phyloP scores from a whole-genome alignment of 305 asterid species.

The Withania somnifera region DNA sequence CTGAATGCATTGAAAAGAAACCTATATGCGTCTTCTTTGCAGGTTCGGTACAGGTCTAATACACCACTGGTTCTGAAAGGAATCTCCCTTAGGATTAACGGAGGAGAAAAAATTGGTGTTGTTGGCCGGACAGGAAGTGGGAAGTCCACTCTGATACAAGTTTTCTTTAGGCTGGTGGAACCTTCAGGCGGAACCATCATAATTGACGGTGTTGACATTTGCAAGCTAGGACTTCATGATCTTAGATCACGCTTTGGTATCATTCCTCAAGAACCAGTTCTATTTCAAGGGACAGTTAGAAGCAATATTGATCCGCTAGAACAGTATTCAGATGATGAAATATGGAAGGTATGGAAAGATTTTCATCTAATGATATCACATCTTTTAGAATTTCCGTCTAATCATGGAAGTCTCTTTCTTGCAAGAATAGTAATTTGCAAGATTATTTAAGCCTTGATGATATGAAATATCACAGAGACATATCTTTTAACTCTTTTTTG shows the following conservation, averaged over 20 bases:
- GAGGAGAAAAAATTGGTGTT: constrained; percentile 57
- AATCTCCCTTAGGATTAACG: constrained; percentile 35
- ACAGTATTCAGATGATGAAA: constrained; percentile 52
- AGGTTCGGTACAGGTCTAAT: constrained; percentile 58
- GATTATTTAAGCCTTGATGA: background rate
- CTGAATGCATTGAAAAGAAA: background rate
- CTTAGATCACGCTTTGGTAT: constrained; percentile 62
- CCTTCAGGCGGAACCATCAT: constrained; percentile 46
- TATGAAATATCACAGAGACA: background rate
- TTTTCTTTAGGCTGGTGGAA: constrained; percentile 59
- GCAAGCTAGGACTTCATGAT: constrained; percentile 53
- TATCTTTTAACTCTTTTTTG: background rate
- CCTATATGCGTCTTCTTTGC: constrained; percentile 9
- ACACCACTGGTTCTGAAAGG: constrained; percentile 67
- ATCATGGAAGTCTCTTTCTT: background rate
- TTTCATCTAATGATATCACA: background rate
- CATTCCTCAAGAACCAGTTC: constrained; percentile 72
- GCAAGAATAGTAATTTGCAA: background rate
- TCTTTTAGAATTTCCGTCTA: background rate
- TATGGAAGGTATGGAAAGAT: constrained; percentile 48
- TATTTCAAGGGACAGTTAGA: constrained; percentile 57
- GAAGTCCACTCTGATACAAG: constrained; percentile 65
- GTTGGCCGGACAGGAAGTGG: constrained; percentile 83
- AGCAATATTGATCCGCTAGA: constrained; percentile 65
- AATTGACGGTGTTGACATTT: constrained; percentile 49